A percentile compares a stretch with the other conserved stretches of the same genome.
Conservation (phyloP, 2,329 filamentous ascomycete species). For the Colletotrichum abscissum region DNA sequence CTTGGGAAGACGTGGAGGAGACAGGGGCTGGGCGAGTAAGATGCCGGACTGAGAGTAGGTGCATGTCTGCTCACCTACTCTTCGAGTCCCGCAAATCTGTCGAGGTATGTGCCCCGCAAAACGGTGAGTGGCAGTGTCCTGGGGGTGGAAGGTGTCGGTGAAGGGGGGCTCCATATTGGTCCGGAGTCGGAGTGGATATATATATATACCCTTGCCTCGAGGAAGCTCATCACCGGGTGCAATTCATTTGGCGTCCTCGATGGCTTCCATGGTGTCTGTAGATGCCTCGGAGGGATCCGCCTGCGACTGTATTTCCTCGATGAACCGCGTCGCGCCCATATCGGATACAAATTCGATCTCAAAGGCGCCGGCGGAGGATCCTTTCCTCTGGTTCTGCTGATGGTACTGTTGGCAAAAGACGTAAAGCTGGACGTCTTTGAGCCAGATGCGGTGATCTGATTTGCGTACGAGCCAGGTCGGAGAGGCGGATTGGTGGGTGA, state of each 20-base stretch:
- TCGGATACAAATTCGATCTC: conserved; percentile 62
- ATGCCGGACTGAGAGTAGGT: neutral
- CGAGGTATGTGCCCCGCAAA: neutral
- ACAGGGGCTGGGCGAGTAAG: neutral
- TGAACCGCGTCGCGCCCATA: conserved; percentile 54
- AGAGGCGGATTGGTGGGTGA: conserved; percentile 63
- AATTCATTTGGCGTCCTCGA: conserved; percentile 10
- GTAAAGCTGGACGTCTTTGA: conserved; percentile 67
- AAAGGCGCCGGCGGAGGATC: conserved; percentile 57
- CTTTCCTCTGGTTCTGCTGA: conserved; percentile 62
- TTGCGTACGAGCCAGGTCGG: conserved; percentile 63
- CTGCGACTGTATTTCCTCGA: conserved; percentile 48
- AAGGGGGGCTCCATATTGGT: neutral
- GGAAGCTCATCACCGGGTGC: neutral
- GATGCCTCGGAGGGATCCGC: neutral
- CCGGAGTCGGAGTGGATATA: neutral
- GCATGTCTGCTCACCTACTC: neutral
- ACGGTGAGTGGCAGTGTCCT: neutral
- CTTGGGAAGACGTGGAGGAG: neutral
- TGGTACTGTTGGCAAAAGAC: conserved; percentile 69
- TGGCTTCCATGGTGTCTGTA: neutral
- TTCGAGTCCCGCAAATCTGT: neutral
- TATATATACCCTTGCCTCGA: too few species aligned
- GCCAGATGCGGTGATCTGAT: conserved; percentile 58
- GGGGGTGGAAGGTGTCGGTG: neutral